phyloP scores from a whole-genome alignment of 768 basidiomycete species.

The Boletus rubroflammeus region DNA sequence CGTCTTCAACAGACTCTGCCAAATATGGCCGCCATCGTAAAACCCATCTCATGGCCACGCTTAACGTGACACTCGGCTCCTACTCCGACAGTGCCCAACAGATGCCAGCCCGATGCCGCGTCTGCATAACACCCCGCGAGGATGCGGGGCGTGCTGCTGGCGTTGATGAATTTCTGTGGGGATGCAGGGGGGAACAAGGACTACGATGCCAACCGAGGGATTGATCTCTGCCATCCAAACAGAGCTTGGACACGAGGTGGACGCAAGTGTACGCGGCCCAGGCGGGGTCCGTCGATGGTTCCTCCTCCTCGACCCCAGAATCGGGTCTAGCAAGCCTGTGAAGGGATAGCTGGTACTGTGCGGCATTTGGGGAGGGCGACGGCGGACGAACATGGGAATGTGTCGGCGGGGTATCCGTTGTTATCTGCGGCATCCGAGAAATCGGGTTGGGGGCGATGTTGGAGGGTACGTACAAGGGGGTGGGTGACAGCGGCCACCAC shows the following conservation, averaged over 20 bases:
- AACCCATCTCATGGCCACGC: background rate
- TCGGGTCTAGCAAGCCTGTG: conserved; percentile 89
- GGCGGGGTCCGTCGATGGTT: conserved; percentile 83
- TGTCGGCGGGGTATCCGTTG: conserved; percentile 54
- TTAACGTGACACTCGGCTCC: conserved; percentile 1
- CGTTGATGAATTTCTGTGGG: conserved; percentile 93
- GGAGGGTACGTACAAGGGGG: conserved; percentile 38
- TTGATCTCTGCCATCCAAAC: conserved; percentile 64
- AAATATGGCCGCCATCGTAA: background rate
- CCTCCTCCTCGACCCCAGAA: conserved; percentile 79
- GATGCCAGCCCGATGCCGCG: conserved; percentile 19
- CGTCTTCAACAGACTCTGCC: too few relatives aligned
- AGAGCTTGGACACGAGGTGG: conserved; percentile 74
- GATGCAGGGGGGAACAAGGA: conserved; percentile 77
- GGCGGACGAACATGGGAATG: conserved; percentile 43
- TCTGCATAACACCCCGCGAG: conserved; percentile 41
- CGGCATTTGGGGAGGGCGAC: conserved; percentile 41
- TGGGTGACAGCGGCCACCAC: conserved; percentile 86
- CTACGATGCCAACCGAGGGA: conserved; percentile 44
- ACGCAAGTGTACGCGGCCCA: conserved; percentile 60
- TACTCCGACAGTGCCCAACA: background rate
- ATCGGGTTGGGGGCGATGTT: conserved; percentile 70
- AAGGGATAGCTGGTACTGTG: conserved; percentile 70
- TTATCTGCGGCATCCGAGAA: conserved; percentile 83
- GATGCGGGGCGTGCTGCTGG: conserved; percentile 74